Evolutionary conservation across 495 filamentous ascomycete genomes (phyloP).

Genomic region (Hypoxylon subgilvum): DNA sequence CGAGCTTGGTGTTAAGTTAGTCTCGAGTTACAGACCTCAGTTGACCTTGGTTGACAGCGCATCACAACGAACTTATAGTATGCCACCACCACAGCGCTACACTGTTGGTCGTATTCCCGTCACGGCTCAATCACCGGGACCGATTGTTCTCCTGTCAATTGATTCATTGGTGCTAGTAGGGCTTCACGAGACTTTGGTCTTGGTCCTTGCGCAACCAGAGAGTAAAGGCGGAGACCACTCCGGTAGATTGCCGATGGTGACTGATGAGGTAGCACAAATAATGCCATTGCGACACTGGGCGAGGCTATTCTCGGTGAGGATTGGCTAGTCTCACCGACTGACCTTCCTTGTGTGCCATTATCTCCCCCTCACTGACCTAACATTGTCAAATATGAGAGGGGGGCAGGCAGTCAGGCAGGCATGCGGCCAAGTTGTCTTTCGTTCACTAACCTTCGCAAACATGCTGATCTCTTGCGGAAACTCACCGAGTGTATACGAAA

Average conservation of each 20-base stretch:
- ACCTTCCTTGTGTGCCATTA: slow-evolving; percentile 24
- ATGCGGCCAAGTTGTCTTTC: slow-evolving; percentile 12
- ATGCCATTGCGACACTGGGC: slow-evolving; percentile 23
- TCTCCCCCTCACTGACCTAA: slow-evolving; percentile 25
- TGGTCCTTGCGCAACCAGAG: slow-evolving; percentile 11
- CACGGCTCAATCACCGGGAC: slow-evolving; percentile 28
- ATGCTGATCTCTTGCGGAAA: slow-evolving; percentile 15
- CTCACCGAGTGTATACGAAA: slow-evolving; percentile 5
- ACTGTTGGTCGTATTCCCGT: slow-evolving; percentile 18
- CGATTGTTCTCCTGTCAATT: slow-evolving; percentile 15
- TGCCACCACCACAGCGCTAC: slow-evolving; percentile 7
- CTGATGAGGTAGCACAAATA: slow-evolving; percentile 33
- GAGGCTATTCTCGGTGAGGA: slow-evolving; percentile 30
- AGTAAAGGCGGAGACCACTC: slow-evolving; percentile 11
- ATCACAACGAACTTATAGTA: slow-evolving; percentile 15
- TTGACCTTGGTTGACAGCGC: slow-evolving; percentile 22
- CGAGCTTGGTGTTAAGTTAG: slow-evolving; percentile 21
- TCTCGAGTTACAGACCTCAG: slow-evolving; percentile 25
- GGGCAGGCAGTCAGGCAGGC: slow-evolving; percentile 18
- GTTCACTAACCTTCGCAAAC: slow-evolving; percentile 21
- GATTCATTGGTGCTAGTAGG: slow-evolving; percentile 4
- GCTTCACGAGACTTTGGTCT: slow-evolving; percentile 12
- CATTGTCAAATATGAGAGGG: slow-evolving; percentile 22
- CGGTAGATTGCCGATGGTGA: slow-evolving; percentile 23
- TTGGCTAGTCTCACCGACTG: slow-evolving; percentile 37